These are phyloP conservation scores for Dendrobium officinale DNA, from an alignment of 106 monocot genomes.

Conservation along the genomic window DNA sequence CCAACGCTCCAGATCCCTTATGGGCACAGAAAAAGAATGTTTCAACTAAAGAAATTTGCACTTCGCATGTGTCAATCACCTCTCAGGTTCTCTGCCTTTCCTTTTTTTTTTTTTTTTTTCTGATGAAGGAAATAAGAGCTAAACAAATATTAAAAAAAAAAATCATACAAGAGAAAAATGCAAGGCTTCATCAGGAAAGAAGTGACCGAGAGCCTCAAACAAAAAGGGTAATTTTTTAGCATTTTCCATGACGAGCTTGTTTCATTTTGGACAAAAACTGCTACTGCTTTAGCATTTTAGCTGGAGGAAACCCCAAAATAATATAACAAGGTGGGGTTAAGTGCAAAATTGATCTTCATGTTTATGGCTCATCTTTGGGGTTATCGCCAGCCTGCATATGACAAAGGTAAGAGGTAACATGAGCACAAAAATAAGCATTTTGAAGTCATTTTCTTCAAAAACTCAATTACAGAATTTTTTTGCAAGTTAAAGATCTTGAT, in stretches of 20 bases:
- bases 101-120: neutral
- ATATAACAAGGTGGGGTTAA: neutral
- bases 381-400: neutral
- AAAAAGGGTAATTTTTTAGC: neutral
- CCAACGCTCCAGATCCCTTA: neutral
- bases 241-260: too few species aligned
- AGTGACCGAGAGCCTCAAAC: neutral
- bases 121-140: neutral
- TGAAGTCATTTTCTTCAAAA: too few species aligned
- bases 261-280: neutral
- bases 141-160: too few species aligned
- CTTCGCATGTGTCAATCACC: neutral
- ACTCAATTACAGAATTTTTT: too few species aligned
- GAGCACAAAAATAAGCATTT: too few species aligned
- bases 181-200: neutral
- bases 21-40: neutral
- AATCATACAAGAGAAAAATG: neutral
- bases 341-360: neutral
- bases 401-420: too few species aligned
- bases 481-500: too few species aligned
- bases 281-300: neutral
- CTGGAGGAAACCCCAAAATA: neutral
- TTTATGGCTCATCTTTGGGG: neutral
- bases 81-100: neutral
- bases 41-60: neutral